These are phyloP conservation scores for Stagonosporopsis rhizophila DNA, from an alignment of 2,329 filamentous ascomycete genomes.

Conservation along the genomic window DNA sequence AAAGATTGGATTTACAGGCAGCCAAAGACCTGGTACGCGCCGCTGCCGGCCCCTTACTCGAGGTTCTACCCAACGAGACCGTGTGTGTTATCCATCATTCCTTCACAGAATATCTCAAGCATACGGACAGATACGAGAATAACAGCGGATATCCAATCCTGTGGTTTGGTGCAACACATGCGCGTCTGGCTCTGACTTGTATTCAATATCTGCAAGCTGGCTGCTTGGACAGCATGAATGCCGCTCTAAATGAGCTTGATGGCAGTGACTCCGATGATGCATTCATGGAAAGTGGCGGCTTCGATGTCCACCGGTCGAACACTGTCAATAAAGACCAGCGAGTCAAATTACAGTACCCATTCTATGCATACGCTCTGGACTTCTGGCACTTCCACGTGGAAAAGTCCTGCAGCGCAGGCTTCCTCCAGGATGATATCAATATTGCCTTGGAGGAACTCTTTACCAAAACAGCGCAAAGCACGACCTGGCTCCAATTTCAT, in stretches of 20 bases:
- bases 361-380: conserved; percentile 14
- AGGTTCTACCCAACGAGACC: conserved; percentile 56
- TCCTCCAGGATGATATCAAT: conserved; percentile 12
- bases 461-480: not conserved
- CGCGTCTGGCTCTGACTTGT: conserved; percentile 18
- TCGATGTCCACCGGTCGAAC: not conserved
- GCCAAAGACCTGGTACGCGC: conserved; percentile 43
- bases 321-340: not conserved
- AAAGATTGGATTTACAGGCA: not conserved
- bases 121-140: conserved; percentile 4
- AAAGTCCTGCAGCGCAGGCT: not conserved
- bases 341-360: conserved; percentile 9
- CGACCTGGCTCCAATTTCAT: conserved; percentile 14
- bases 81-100: conserved; percentile 58
- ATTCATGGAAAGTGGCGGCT: not conserved
- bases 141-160: conserved; percentile 17
- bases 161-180: conserved; percentile 15
- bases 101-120: conserved; percentile 55
- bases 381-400: conserved; percentile 24
- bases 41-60: conserved; percentile 53
- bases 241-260: not conserved
- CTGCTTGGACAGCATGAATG: conserved; percentile 12
- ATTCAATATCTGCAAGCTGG: conserved; percentile 22
- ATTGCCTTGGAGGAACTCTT: conserved; percentile 7
- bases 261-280: not conserved